Evolutionary conservation across 768 basidiomycete genomes (phyloP), one percentile per base, ranked within the genome.

Genomic region (Pulveroboletus sp.): DNA sequence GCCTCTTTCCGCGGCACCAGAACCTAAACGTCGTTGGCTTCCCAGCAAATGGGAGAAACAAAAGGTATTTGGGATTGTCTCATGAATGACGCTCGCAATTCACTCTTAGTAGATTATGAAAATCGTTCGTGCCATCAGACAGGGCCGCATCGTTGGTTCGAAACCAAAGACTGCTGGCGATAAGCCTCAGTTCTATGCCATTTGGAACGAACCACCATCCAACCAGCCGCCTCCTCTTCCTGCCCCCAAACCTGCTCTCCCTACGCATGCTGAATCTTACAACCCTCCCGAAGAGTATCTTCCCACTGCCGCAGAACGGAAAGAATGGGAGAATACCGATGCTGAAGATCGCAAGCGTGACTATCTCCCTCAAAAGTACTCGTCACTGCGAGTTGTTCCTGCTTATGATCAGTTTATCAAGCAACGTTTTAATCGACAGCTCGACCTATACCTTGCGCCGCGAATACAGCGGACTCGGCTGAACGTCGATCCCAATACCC

Each of bases 1-100:
- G 93, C 97, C 97, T 20, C 68, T 99, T 13, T 90, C 87, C 11
- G 82, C 84, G 25, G 88, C 89, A 23, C 91, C 94, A 2, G 94
- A 98, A 65, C 97, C 97, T 17, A 99, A 99, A 71, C 81, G 92
- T 45, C 81, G 97, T 40, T 99, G 94, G 85, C 79, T 97, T 12
- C 92, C 94, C 13, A 95, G 92, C 71, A 98, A 94, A 74, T 99
- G 97, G 97, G 97, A 98, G 72, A 97, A 97, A 70, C 85, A 97
- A 78, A 99, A 99, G 82, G 94, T 92, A 60, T 45, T 65, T 32
- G 16, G n/a, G 13, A 31, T 38, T 16, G 29, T 40, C 21, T 27
- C 10, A 3, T 27, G 31, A 17, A 36, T 23, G 32, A 11, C 31
- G 43, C 33, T 35, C 45, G n/a, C 21, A 47, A 40, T 43, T 59